Evolutionary conservation across 805 yeast species (phyloP).

Genomic region (Ascoidea tarda): DNA sequence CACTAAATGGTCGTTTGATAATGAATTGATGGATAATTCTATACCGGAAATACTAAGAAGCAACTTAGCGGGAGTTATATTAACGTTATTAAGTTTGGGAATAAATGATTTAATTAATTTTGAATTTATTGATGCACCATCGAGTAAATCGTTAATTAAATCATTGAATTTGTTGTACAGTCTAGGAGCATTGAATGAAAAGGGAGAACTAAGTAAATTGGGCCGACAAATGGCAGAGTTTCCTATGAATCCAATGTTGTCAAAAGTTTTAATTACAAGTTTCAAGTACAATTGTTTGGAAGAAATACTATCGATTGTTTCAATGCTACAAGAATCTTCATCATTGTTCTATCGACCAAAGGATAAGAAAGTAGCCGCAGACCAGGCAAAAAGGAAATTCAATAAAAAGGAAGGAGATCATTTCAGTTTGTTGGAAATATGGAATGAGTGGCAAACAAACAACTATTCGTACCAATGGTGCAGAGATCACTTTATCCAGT

Average conservation of each 20-base stretch:
- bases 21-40: constrained; percentile 68
- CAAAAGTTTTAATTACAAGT: constrained; percentile 60
- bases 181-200: constrained; percentile 71
- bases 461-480: constrained; percentile 75
- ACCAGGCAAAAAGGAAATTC: constrained; percentile 27
- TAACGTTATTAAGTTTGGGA: constrained; percentile 71
- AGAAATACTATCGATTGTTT: constrained; percentile 58
- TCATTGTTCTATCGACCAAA: constrained; percentile 60
- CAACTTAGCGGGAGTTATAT: constrained; percentile 62
- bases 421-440: constrained; percentile 57
- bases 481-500: constrained; percentile 67
- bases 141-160: constrained; percentile 52
- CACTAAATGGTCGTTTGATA: constrained; percentile 68
- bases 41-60: constrained; percentile 88
- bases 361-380: constrained; percentile 52
- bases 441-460: constrained; percentile 58
- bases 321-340: constrained; percentile 75
- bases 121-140: constrained; percentile 88
- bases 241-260: constrained; percentile 84
- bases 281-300: constrained; percentile 44
- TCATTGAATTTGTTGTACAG: constrained; percentile 76
- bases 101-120: constrained; percentile 69
- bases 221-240: constrained; percentile 86
- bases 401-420: constrained; percentile 59
- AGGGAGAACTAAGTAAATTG: constrained; percentile 60